phyloP scores from a whole-genome alignment of 83 land plant species.

The Larix sibirica region DNA sequence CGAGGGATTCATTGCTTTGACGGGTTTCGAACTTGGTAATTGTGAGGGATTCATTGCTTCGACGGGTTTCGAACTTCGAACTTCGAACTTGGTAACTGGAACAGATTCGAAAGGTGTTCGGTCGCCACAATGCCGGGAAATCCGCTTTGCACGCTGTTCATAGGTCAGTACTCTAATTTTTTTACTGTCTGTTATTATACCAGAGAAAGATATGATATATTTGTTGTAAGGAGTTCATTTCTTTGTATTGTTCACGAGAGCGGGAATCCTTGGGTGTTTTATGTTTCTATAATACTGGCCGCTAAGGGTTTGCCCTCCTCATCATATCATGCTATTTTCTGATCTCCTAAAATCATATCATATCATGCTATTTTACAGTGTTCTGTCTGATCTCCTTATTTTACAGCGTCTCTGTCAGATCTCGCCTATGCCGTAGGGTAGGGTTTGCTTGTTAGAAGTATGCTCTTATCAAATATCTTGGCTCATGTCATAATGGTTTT shows the following conservation, averaged over 20 bases:
- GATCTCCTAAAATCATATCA: too few relatives aligned
- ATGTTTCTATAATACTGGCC: background rate
- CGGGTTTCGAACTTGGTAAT: too few relatives aligned
- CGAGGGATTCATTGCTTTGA: too few relatives aligned
- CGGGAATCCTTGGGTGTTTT: background rate
- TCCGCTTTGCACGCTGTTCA: constrained; percentile 23
- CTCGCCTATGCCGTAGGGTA: background rate
- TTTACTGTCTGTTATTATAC: background rate
- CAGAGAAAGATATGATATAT: background rate
- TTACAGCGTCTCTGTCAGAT: background rate
- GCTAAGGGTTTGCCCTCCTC: background rate
- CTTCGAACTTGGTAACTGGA: too few relatives aligned
- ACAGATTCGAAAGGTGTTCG: too few relatives aligned
- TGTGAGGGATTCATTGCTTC: too few relatives aligned
- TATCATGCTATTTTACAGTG: background rate
- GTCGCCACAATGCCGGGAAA: constrained; percentile 23
- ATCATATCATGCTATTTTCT: background rate
- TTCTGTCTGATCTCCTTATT: background rate
- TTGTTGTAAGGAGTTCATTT: background rate
- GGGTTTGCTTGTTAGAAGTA: background rate
- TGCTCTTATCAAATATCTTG: background rate
- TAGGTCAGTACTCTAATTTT: constrained; percentile 16
- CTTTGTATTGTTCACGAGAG: background rate
- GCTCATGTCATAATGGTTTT: background rate
- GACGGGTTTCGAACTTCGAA: too few relatives aligned